Conservation (phyloP, 495 filamentous ascomycete species). For the Cenococcum geophilum region DNA sequence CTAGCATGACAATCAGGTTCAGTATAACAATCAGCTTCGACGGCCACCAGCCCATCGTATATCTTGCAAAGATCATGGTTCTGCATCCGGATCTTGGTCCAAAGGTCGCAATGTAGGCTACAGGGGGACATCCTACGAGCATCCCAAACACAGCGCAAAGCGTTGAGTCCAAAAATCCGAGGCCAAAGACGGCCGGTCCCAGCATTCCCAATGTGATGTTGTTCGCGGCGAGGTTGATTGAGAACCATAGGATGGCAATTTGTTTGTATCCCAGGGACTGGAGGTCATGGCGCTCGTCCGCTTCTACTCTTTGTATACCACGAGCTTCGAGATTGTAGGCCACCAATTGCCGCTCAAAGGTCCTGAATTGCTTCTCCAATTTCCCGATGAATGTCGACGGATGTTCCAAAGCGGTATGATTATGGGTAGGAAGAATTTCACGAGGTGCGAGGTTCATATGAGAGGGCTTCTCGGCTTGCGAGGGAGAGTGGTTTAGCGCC, state of each 20-base stretch:
- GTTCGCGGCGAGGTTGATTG: conserved; percentile 69
- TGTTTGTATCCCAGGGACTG: conserved; percentile 57
- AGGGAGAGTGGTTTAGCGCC: conserved; percentile 4
- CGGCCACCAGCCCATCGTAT: conserved; percentile 77
- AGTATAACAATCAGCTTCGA: conserved; percentile 66
- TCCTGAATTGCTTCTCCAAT: conserved; percentile 16
- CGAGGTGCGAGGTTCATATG: conserved; percentile 14
- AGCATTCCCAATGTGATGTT: conserved; percentile 70
- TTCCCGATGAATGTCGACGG: conserved; percentile 6
- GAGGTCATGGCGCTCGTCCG: conserved; percentile 56
- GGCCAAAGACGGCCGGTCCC: conserved; percentile 59
- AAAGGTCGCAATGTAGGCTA: conserved; percentile 67
- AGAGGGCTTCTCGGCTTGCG: conserved; percentile 25
- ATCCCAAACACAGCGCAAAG: conserved; percentile 61
- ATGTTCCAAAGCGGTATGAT: not conserved
- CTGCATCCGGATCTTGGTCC: conserved; percentile 65
- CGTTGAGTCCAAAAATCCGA: conserved; percentile 61
- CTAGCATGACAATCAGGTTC: conserved; percentile 65
- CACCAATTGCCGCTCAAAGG: conserved; percentile 34
- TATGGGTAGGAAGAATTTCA: conserved; percentile 14
- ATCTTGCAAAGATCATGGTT: conserved; percentile 63
- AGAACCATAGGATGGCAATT: conserved; percentile 64
- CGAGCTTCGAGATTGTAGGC: conserved; percentile 54
- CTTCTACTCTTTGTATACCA: conserved; percentile 60
- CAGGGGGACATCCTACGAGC: conserved; percentile 48